phyloP scores from a whole-genome alignment of 257 asterid species.

The Ajuga chamaepitys region DNA sequence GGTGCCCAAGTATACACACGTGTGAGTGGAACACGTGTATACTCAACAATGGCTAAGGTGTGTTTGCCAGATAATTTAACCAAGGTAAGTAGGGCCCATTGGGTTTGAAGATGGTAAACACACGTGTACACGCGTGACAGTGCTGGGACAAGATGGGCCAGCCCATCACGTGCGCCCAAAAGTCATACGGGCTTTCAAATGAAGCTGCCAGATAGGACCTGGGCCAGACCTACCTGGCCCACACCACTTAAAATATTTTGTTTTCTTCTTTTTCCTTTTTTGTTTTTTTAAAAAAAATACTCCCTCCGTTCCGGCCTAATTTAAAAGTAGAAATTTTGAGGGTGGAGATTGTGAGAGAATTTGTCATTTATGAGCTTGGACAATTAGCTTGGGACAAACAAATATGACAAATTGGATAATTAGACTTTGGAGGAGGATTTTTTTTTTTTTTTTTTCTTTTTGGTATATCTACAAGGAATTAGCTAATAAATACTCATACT shows the following conservation, averaged over 20 bases:
- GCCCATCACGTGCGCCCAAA: slow-evolving; percentile 53
- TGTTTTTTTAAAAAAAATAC: too few species aligned
- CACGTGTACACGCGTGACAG: slow-evolving; percentile 69
- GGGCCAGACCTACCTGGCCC: slow-evolving; percentile 16
- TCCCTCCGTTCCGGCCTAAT: too few species aligned
- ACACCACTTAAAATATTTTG: not conserved
- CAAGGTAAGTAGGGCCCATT: slow-evolving; percentile 13
- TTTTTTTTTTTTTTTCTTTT: too few species aligned
- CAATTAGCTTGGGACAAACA: too few species aligned
- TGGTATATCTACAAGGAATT: too few species aligned
- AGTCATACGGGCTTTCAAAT: slow-evolving; percentile 24
- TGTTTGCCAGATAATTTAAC: slow-evolving; percentile 8
- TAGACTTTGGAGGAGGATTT: too few species aligned
- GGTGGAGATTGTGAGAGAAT: too few species aligned
- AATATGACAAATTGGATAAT: too few species aligned
- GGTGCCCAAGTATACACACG: slow-evolving; percentile 12
- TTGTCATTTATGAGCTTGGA: too few species aligned
- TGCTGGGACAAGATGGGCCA: slow-evolving; percentile 29
- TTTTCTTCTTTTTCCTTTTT: too few species aligned
- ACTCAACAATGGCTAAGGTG: not conserved
- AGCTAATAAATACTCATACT: too few species aligned
- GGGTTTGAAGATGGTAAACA: slow-evolving; percentile 1
- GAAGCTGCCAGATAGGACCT: slow-evolving; percentile 27
- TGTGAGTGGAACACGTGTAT: slow-evolving; percentile 21
- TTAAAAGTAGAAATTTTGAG: too few species aligned